These are phyloP conservation scores for Alternaria infectoria DNA, from an alignment of 2,329 filamentous ascomycete species.

Conservation along the genomic window DNA sequence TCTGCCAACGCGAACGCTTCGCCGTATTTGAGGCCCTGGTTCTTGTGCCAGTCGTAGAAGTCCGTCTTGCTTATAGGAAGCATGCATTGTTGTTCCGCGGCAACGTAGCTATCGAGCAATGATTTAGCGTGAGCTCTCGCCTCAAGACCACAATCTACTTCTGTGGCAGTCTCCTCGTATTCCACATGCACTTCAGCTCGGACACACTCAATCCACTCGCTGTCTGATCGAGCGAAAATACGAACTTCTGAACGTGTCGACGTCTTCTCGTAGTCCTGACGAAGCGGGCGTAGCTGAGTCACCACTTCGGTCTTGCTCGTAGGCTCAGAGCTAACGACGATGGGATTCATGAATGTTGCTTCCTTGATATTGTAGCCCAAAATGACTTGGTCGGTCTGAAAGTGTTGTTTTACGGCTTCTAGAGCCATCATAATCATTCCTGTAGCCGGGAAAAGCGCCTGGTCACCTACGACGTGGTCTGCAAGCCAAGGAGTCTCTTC, in stretches of 20 bases:
- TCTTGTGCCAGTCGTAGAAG: neutral
- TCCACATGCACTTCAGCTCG: neutral
- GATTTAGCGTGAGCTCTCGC: neutral
- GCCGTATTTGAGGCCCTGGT: neutral
- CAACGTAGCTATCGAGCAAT: neutral
- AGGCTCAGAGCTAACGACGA: neutral
- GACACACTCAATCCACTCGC: neutral
- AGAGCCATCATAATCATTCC: conserved; percentile 6
- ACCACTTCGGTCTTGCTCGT: neutral
- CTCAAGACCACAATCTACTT: neutral
- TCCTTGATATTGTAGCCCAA: neutral
- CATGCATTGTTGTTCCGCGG: neutral
- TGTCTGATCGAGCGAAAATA: neutral
- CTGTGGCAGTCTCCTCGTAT: neutral
- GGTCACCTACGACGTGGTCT: conserved; percentile 26
- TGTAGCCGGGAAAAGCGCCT: conserved; percentile 31
- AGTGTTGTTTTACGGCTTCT: neutral
- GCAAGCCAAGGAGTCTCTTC: conserved; percentile 14
- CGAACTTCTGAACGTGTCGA: neutral
- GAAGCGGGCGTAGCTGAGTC: neutral
- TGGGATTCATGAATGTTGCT: neutral
- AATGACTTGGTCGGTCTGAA: neutral
- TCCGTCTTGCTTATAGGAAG: neutral
- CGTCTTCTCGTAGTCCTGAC: neutral
- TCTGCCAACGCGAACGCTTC: neutral